These are phyloP conservation scores for Aspergillus persii DNA, from an alignment of 2,329 filamentous ascomycete species.

Conservation along the genomic window DNA sequence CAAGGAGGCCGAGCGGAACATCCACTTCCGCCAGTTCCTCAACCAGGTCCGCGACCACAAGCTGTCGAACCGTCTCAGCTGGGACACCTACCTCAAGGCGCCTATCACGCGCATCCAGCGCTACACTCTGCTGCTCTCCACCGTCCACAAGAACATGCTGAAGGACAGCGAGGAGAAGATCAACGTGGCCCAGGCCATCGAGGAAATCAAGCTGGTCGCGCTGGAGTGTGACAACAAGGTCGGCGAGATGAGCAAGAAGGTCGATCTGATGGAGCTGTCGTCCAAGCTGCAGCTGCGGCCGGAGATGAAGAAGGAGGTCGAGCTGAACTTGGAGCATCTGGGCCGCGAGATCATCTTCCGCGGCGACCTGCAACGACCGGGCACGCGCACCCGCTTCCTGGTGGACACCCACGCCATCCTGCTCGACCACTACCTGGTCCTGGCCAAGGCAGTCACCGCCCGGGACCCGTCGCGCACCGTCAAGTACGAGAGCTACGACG, in stretches of 20 bases:
- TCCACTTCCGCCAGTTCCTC: constrained; percentile 82
- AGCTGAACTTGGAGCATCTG: constrained; percentile 89
- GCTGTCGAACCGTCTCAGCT: constrained; percentile 77
- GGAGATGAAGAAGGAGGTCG: constrained; percentile 77
- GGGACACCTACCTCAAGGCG: constrained; percentile 91
- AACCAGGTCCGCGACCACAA: constrained; percentile 76
- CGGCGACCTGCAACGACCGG: constrained; percentile 85
- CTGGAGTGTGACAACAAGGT: constrained; percentile 89
- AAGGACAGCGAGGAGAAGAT: constrained; percentile 85
- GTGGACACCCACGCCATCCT: constrained; percentile 90
- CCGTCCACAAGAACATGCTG: constrained; percentile 78
- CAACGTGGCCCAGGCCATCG: constrained; percentile 78
- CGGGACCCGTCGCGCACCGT: constrained; percentile 68
- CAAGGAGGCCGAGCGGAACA: constrained; percentile 78
- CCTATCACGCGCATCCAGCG: constrained; percentile 91
- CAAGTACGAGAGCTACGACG: constrained; percentile 82
- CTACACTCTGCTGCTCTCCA: constrained; percentile 78
- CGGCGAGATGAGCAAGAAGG: constrained; percentile 86
- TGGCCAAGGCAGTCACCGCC: constrained; percentile 73
- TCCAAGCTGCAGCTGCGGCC: constrained; percentile 80
- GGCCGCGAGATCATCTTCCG: constrained; percentile 85
- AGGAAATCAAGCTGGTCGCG: constrained; percentile 87
- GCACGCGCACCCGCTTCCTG: constrained; percentile 85
- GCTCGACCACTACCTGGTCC: constrained; percentile 93
- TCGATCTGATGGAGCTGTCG: constrained; percentile 80